Evolutionary conservation across 495 filamentous ascomycete species (phyloP), one percentile per base, ranked within the genome.

Genomic region (Aspergillus avenaceus): DNA sequence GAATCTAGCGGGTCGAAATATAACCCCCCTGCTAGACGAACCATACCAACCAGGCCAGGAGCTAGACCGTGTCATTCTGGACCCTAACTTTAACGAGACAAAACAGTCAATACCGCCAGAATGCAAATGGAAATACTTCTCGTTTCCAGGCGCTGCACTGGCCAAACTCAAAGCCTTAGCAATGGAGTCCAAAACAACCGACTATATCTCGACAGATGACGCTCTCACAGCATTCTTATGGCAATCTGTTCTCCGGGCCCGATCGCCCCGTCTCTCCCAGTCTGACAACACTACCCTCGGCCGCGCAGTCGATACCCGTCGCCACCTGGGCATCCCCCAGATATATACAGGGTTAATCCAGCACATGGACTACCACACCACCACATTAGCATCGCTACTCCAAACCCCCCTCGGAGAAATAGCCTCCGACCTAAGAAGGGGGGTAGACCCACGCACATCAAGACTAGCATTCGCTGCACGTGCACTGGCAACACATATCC

Each of bases 301-400:
- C 61, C 76, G 81, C 11, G 75, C 78, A 14, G 67, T 83, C n/a
- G 69, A 83, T 60, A 60, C 66, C 16, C 75, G 80, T 16, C 62
- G 56, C 11, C 67, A 67, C 34, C 54, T 84, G 2, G 50, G 57
- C 16, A 60, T 83, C 32, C 58, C 78, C 1, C 5, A 37, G 8
- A 58, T 52, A 8, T 82, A 81, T 34, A 68, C 69, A 1, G 80
- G 80, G 2, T 32, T 76, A 8, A 45, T 75, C 8, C 59, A 67
- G 41, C 76, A 69, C 52, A 62, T 74, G 59, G 67, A 69, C 13
- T 73, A 68, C 44, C 47, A 65, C 53, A 67, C 48, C 5, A 50
- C 52, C 41, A 53, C 56, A 2, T 22, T 78, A 12, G 50, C 51
- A 5, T 13, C 4, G 16, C 13, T 27, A n/a, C 25, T 12, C 5